A percentile compares a stretch with the other conserved stretches of the same genome.
Evolutionary conservation across 23 red algal genomes (phyloP).

Genomic region (Gracilaria domingensis): DNA sequence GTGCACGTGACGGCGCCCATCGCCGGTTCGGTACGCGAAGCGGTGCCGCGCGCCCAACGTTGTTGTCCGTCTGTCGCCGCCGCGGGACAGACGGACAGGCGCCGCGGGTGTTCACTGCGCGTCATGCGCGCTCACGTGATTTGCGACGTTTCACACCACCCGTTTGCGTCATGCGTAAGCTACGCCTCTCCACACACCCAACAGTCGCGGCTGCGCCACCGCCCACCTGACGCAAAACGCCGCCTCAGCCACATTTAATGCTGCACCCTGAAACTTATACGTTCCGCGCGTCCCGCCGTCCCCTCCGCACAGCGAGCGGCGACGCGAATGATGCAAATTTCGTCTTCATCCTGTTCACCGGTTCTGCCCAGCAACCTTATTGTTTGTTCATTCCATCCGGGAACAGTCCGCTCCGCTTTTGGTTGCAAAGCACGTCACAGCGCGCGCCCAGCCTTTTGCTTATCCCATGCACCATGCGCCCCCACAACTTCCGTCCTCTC

Average conservation of each 20-base stretch:
- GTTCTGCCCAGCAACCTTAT: neutral
- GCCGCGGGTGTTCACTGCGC: neutral
- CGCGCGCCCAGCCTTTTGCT: neutral
- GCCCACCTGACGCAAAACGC: neutral
- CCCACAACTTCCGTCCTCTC: too few species aligned
- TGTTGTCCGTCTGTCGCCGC: neutral
- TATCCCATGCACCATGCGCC: too few species aligned
- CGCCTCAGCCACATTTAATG: neutral
- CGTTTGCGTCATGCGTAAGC: neutral
- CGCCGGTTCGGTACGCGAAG: neutral
- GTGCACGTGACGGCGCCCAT: neutral
- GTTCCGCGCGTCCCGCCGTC: too few species aligned
- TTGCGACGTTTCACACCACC: neutral
- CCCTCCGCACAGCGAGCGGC: neutral
- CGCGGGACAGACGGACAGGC: neutral
- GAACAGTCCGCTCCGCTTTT: neutral
- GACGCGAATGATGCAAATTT: neutral
- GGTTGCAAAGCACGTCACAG: neutral
- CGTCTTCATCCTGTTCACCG: neutral
- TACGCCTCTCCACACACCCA: neutral
- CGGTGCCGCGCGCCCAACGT: too few species aligned
- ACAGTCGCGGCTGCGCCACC: neutral
- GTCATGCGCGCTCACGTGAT: neutral
- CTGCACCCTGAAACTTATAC: neutral
- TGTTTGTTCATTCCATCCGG: neutral